phyloP scores from a whole-genome alignment of 192 early-diverging fungal genomes.

The Coemansia sp. region DNA sequence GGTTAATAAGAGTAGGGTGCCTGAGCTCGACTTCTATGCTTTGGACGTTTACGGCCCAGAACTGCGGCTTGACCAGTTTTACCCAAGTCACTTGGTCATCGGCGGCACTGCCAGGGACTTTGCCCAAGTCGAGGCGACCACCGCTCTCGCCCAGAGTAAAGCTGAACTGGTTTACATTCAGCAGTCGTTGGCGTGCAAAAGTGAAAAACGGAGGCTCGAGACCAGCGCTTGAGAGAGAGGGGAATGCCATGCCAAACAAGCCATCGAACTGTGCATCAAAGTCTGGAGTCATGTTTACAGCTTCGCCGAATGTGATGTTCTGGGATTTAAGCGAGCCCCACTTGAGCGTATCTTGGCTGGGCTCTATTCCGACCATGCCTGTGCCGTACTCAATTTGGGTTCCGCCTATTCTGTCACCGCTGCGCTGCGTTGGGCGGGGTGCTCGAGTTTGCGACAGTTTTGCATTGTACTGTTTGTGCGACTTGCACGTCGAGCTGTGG shows the following conservation, averaged over 20 bases:
- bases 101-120: neutral
- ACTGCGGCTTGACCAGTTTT: slow-evolving; percentile 41
- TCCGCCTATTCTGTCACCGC: neutral
- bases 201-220: slow-evolving; percentile 46
- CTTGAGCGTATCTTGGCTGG: slow-evolving; percentile 30
- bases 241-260: slow-evolving; percentile 51
- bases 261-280: slow-evolving; percentile 54
- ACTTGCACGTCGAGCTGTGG: slow-evolving; percentile 24
- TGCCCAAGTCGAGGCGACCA: slow-evolving; percentile 46
- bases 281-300: slow-evolving; percentile 42
- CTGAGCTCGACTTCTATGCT: slow-evolving; percentile 21
- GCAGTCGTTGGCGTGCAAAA: slow-evolving; percentile 19
- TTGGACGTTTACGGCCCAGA: slow-evolving; percentile 44
- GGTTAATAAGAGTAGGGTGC: neutral
- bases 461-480: slow-evolving; percentile 33
- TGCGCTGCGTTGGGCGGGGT: neutral
- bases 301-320: slow-evolving; percentile 49
- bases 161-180: slow-evolving; percentile 54
- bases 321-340: slow-evolving; percentile 35
- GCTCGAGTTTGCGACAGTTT: neutral
- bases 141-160: slow-evolving; percentile 38
- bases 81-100: slow-evolving; percentile 21
- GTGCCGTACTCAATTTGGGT: slow-evolving; percentile 45
- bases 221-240: slow-evolving; percentile 40
- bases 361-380: slow-evolving; percentile 43